These are phyloP conservation scores for Trametopsis cervina DNA, from an alignment of 768 basidiomycete genomes.

Conservation along the genomic window DNA sequence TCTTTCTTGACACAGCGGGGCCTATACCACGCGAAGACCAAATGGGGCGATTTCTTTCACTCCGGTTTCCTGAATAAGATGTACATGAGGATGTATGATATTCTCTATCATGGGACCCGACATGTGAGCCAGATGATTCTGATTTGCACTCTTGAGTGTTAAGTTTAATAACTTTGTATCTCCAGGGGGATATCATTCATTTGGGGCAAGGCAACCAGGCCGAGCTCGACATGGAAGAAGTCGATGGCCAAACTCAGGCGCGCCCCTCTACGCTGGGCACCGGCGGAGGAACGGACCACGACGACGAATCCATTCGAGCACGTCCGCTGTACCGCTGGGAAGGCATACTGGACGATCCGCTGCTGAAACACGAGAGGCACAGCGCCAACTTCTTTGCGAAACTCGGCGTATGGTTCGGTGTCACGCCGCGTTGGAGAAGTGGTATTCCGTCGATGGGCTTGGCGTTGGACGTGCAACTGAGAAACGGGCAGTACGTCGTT, in stretches of 20 bases:
- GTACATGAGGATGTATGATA: constrained; percentile 65
- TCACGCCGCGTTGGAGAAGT: constrained; percentile 56
- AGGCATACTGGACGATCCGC: constrained; percentile 52
- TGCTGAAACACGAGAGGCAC: constrained; percentile 29
- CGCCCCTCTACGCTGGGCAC: constrained; percentile 54
- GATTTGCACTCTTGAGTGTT: background rate
- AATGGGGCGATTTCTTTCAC: constrained; percentile 46
- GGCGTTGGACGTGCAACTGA: constrained; percentile 50
- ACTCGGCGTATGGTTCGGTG: constrained; percentile 60
- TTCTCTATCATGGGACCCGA: constrained; percentile 46
- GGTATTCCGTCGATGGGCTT: constrained; percentile 47
- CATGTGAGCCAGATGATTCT: constrained; percentile 31
- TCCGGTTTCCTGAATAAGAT: constrained; percentile 66
- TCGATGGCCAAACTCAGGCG: constrained; percentile 46
- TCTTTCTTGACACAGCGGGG: constrained; percentile 57
- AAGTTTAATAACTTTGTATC: background rate
- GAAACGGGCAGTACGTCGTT: constrained; percentile 52
- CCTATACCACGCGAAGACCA: constrained; percentile 39
- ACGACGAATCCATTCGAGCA: constrained; percentile 50
- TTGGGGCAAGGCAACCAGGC: constrained; percentile 43
- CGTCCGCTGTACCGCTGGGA: constrained; percentile 68
- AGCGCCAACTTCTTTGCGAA: constrained; percentile 40
- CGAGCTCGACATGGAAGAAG: constrained; percentile 56
- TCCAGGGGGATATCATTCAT: constrained; percentile 57
- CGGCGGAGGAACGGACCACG: constrained; percentile 66